These are phyloP conservation scores for Colletotrichum neosansevieriae DNA, from an alignment of 2,329 filamentous ascomycete species.

Conservation along the genomic window DNA sequence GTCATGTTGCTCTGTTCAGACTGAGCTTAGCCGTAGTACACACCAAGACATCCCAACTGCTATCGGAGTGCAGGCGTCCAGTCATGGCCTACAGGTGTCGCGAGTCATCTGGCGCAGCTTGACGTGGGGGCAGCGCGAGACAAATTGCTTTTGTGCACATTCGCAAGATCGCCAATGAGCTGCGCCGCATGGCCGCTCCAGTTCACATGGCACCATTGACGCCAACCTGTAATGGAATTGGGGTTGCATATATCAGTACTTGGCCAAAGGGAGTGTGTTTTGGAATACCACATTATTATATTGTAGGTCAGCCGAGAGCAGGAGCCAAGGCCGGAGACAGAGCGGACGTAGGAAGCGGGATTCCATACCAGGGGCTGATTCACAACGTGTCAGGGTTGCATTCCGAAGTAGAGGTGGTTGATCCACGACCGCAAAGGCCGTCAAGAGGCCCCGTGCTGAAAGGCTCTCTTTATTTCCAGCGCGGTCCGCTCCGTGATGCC, in stretches of 20 bases:
- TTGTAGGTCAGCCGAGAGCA: background rate
- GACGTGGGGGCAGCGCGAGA: constrained; percentile 8
- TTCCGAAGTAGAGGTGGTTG: constrained; percentile 18
- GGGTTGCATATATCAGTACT: background rate
- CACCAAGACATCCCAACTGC: background rate
- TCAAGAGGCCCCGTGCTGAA: constrained; percentile 30
- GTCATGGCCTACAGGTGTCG: constrained; percentile 9
- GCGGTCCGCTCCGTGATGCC: constrained; percentile 35
- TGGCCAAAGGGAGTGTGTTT: background rate
- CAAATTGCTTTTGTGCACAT: background rate
- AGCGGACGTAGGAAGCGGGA: background rate
- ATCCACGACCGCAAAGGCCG: constrained; percentile 37
- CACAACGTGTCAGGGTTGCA: constrained; percentile 29
- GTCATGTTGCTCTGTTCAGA: background rate
- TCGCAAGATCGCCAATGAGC: constrained; percentile 12
- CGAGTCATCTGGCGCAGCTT: constrained; percentile 19
- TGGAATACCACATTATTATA: background rate
- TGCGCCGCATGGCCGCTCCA: background rate
- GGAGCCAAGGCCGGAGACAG: too few species aligned
- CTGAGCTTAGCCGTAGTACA: background rate
- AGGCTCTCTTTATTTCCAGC: background rate
- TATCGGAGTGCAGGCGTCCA: background rate
- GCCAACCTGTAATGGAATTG: background rate
- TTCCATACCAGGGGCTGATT: background rate
- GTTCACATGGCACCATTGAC: background rate